Conservation (phyloP, 441 rosid genomes). For the Gossypium davidsonii region DNA sequence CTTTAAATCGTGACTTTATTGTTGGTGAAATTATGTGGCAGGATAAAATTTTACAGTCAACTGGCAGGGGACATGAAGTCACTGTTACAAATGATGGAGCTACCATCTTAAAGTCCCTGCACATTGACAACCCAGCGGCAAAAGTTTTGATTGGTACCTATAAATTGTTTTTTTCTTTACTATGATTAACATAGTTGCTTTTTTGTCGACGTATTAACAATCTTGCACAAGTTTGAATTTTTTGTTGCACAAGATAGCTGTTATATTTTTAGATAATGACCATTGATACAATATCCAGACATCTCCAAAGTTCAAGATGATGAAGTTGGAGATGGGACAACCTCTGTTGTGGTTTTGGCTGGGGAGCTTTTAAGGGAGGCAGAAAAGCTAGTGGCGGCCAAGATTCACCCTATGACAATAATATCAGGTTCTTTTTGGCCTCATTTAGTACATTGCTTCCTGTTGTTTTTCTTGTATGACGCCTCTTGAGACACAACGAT, state of each 20-base stretch:
- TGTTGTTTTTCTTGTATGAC: neutral
- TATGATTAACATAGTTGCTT: neutral
- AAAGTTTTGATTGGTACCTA: conserved; percentile 92
- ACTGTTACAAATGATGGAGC: conserved; percentile 98
- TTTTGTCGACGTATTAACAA: neutral
- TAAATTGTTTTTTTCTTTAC: neutral
- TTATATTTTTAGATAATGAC: neutral
- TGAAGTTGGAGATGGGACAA: conserved; percentile 99
- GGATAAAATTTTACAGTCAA: conserved; percentile 96
- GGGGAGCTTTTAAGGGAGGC: conserved; percentile 98
- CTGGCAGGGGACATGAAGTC: conserved; percentile 72
- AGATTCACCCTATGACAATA: conserved; percentile 96
- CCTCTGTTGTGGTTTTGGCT: conserved; percentile 96
- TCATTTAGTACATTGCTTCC: conserved; percentile 5
- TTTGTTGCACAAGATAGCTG: neutral
- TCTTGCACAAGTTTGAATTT: neutral
- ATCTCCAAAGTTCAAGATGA: conserved; percentile 99
- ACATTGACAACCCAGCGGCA: conserved; percentile 92
- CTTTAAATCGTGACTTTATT: neutral
- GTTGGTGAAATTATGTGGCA: conserved; percentile 17
- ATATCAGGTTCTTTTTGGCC: conserved; percentile 52
- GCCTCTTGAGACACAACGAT: neutral
- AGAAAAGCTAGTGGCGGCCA: conserved; percentile 80
- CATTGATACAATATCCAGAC: conserved; percentile 39
- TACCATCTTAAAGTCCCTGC: conserved; percentile 88